Evolutionary conservation across 2,329 filamentous ascomycete species (phyloP).

Genomic region (Colletotrichum lentis): DNA sequence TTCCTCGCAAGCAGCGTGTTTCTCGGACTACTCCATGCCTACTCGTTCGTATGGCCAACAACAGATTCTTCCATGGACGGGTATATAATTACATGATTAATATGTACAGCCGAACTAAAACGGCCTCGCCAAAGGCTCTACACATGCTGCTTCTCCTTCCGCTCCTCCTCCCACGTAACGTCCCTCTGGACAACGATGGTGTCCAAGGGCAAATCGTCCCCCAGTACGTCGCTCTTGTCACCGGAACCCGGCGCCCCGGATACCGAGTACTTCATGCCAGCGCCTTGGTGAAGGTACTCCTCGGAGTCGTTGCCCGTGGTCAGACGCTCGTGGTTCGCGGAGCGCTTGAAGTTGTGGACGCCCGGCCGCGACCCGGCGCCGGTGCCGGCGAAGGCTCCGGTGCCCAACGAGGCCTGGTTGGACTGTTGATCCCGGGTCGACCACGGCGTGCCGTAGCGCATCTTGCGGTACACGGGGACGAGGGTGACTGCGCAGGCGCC

Average conservation of each 20-base stretch:
- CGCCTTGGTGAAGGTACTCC: conserved; percentile 15
- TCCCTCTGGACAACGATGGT: conserved; percentile 15
- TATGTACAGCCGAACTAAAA: background rate
- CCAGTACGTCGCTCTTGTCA: background rate
- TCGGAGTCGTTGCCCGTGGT: conserved; percentile 20
- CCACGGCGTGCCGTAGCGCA: conserved; percentile 25
- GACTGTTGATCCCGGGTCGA: conserved; percentile 21
- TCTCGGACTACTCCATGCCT: no score
- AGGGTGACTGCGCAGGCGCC: conserved; percentile 24
- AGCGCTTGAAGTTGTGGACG: conserved; percentile 21
- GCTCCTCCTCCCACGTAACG: conserved; percentile 29
- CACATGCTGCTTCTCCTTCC: conserved; percentile 13
- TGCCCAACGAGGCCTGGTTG: conserved; percentile 1
- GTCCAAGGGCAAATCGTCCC: conserved; percentile 16
- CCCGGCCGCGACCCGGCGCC: background rate
- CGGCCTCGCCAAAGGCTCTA: background rate
- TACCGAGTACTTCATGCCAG: conserved; percentile 18
- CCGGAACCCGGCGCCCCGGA: background rate
- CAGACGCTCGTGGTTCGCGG: conserved; percentile 19
- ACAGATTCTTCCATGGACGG: background rate
- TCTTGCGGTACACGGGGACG: conserved; percentile 21
- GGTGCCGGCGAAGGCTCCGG: background rate
- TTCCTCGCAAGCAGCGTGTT: no score
- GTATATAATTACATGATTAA: background rate
- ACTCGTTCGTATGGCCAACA: background rate